Base-by-base conservation (phyloP, 2,329 filamentous ascomycete species). In the Mycosphaerelloides madeirae region DNA sequence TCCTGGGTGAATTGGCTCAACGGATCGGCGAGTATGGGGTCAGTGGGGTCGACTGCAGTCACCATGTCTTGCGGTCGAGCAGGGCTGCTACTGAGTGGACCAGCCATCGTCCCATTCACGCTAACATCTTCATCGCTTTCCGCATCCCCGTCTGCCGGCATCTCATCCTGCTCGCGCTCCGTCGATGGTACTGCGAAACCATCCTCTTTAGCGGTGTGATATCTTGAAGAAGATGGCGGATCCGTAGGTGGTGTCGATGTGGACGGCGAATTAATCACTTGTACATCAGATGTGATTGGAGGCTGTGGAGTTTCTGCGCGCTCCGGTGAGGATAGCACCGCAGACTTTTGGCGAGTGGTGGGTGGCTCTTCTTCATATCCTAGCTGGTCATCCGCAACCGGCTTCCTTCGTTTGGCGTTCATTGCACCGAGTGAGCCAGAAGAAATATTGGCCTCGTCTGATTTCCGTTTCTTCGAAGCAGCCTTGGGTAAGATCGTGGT, bases 31-130 rank as follows among this genome's bases (percentile, higher is more conserved):
- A 44, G 37, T 25, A 46, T 44, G 35, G 44, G 33, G 39, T 35
- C 31, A 14, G 25, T 25, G 8, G 28, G 22, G 6, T 37, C 29
- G 15, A 35, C 31, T 18, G 38, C 25, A 28, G 16, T 13, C 20
- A 34, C 34, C 11, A 37, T 20, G 11, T 33, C 29, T 18, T 32
- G 28, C 18, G 34, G 18, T 28, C 33, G 39, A 15, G 40, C 38
- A 12, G 60, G 57, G 34, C 69, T 73, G 47, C 69, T 72, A 34
- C 69, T 71, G 44, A 60, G 59, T 14, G 70, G 70, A 29, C 70
- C 65, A 6, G 70, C 70, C 60, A 69, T 64, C 1, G 68, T 72
- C 14, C 66, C 65, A 47, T 69, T 70, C 16, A 62, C 46, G 4
- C 55, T 48, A 22, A 65, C 62, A 41, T 43, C 59, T 25, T 37